These are phyloP conservation scores for Trametes pubescens DNA, from an alignment of 1,284 basidiomycete species.

Conservation along the genomic window DNA sequence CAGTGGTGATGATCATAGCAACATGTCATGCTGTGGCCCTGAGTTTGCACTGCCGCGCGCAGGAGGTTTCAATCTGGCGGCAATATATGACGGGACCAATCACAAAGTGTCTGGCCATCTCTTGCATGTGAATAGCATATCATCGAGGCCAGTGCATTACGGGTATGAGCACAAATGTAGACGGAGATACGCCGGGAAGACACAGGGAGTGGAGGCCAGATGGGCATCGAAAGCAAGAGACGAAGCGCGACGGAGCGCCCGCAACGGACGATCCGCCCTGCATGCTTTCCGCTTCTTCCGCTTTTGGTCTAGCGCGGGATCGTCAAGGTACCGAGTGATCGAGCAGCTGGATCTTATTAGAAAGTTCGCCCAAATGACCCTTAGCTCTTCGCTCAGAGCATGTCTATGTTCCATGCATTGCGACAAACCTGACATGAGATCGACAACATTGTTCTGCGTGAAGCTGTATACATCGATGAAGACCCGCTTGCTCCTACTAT, in stretches of 20 bases:
- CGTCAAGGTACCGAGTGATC: background rate
- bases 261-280: background rate
- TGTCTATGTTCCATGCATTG: too few relatives aligned
- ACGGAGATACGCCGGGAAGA: too few relatives aligned
- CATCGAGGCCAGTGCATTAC: background rate
- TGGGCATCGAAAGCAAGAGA: background rate
- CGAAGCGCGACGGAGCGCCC: background rate
- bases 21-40: slow-evolving; percentile 11
- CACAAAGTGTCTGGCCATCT: background rate
- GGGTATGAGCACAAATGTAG: background rate
- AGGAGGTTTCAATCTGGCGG: slow-evolving; percentile 11
- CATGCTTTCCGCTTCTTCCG: background rate
- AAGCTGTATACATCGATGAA: background rate
- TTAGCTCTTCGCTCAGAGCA: too few relatives aligned
- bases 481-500: background rate
- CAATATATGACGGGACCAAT: slow-evolving; percentile 12
- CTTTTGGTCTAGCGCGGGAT: background rate
- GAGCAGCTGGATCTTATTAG: too few relatives aligned
- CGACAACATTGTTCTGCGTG: too few relatives aligned
- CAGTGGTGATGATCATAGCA: slow-evolving; percentile 17
- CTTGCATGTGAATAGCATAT: background rate
- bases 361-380: too few relatives aligned
- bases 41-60: slow-evolving; percentile 12
- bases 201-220: background rate
- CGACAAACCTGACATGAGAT: too few relatives aligned